phyloP scores from a whole-genome alignment of 768 basidiomycete species.

The Russula foetens region DNA sequence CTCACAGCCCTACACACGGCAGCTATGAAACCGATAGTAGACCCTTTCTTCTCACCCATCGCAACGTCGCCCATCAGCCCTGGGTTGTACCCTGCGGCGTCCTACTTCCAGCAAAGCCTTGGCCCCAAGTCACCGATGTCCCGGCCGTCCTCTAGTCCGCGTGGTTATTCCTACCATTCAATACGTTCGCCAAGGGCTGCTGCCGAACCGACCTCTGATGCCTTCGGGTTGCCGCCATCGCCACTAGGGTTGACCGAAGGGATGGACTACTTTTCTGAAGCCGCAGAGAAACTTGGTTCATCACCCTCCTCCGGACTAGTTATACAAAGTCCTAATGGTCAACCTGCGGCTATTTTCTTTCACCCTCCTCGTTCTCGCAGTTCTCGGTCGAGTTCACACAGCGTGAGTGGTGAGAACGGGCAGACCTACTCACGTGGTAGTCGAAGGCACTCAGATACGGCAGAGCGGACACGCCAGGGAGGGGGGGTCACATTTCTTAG shows the following conservation, averaged over 20 bases:
- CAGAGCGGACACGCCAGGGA: slow-evolving; percentile 2
- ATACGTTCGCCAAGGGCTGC: slow-evolving; percentile 43
- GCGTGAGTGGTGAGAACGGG: slow-evolving; percentile 7
- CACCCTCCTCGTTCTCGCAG: slow-evolving; percentile 45
- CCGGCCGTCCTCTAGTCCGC: slow-evolving; percentile 40
- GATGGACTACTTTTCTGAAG: slow-evolving; percentile 66
- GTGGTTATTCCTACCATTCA: slow-evolving; percentile 57
- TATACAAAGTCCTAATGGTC: slow-evolving; percentile 88
- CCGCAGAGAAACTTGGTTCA: slow-evolving; percentile 61
- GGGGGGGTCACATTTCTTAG: slow-evolving; percentile 10
- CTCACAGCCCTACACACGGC: slow-evolving; percentile 91
- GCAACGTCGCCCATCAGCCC: slow-evolving; percentile 86
- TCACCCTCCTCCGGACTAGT: slow-evolving; percentile 82
- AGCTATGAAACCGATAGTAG: slow-evolving; percentile 74
- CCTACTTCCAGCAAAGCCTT: slow-evolving; percentile 31
- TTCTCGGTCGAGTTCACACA: slow-evolving; percentile 5
- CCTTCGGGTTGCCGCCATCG: slow-evolving; percentile 48
- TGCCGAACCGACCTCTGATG: slow-evolving; percentile 27
- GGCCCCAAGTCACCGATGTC: slow-evolving; percentile 37
- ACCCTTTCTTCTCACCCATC: slow-evolving; percentile 90
- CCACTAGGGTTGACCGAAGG: slow-evolving; percentile 62
- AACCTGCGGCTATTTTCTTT: slow-evolving; percentile 94
- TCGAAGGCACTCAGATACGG: slow-evolving; percentile 12
- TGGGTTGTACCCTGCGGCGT: slow-evolving; percentile 41
- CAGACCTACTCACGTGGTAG: not conserved